Evolutionary conservation across 148 eudicot genomes (phyloP), one percentile per base, ranked within the genome.

Genomic region (Diospyros kaki): DNA sequence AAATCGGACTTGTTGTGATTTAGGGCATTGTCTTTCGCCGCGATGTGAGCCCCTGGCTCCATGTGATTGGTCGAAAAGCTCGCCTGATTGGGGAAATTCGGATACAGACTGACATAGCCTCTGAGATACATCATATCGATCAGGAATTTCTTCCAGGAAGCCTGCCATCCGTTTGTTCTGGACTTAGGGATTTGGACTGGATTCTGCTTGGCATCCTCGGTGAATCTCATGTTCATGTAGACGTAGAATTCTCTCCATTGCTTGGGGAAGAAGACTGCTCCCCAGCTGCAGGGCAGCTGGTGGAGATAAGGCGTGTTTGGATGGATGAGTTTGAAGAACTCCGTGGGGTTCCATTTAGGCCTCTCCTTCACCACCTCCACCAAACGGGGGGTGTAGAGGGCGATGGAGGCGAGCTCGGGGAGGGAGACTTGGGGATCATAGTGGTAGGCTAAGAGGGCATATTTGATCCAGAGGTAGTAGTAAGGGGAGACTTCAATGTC

Each of bases 161-260:
- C 98, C 81, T 95, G 98, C 98, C 97, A 92, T 0, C 98, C 98
- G 17, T 92, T 92, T 0, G 98, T 95, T 73, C 98, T 85, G 5
- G 98, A 95, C 63, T 81, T 92, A 0, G 98, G 98, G 66, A 95
- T 95, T 39, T 95, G 97, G 41, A 92, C 98, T 0, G 97, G 98
- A 80, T 95, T 92, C 50, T 87, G 62, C 87, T 94, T 94, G 3
- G 98, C 87, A 17, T 94, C 92, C 71, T 90, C 94, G 6, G 98
- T 94, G 68, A 94, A 94, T 17, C 98, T 78, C 97, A 87, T 92
- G 89, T 94, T 94, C 98, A 94, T 94, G 82, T 94, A 94, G 58
- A 94, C 96, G n/a, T 92, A 95, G 71, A 95, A 92, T 70, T 95
- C 98, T 68, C 93, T 80, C 98, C 98, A 95, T 4, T 92, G 98